A percentile compares a stretch with the other conserved stretches of the same genome.
Evolutionary conservation across 2,329 filamentous ascomycete species (phyloP).

Genomic region (Botrytis squamosa): DNA sequence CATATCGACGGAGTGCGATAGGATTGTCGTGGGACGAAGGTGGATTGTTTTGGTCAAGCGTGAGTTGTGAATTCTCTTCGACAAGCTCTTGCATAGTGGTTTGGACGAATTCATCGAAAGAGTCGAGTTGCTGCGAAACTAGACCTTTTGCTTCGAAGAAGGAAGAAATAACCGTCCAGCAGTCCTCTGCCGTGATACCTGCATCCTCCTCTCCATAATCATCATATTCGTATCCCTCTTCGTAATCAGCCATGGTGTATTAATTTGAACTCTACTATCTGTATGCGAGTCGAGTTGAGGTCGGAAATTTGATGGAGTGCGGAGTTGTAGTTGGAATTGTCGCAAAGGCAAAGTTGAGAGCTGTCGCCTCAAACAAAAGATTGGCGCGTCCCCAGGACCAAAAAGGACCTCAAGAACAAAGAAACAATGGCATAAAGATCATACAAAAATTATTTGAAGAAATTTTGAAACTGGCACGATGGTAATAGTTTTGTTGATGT

Average conservation of each 20-base stretch:
- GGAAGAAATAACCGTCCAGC: slow-evolving; percentile 95
- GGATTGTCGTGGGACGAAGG: slow-evolving; percentile 72
- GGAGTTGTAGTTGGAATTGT: slow-evolving; percentile 8
- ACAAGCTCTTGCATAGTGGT: slow-evolving; percentile 94
- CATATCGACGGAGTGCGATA: slow-evolving; percentile 85
- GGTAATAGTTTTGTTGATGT: neutral
- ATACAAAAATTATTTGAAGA: slow-evolving; percentile 1
- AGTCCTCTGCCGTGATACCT: slow-evolving; percentile 91
- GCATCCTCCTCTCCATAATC: slow-evolving; percentile 66
- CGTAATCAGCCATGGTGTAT: slow-evolving; percentile 39
- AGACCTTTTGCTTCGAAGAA: slow-evolving; percentile 97
- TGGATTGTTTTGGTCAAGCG: slow-evolving; percentile 89
- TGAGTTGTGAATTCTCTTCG: slow-evolving; percentile 85
- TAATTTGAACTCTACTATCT: slow-evolving; percentile 9
- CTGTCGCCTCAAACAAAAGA: slow-evolving; percentile 20
- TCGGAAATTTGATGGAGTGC: neutral
- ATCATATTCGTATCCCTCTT: slow-evolving; percentile 63
- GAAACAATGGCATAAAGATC: slow-evolving; percentile 26
- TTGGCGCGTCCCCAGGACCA: slow-evolving; percentile 23
- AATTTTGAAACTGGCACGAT: neutral
- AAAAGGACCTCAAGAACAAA: slow-evolving; percentile 25
- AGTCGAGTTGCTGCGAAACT: slow-evolving; percentile 96
- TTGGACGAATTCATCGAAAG: slow-evolving; percentile 94
- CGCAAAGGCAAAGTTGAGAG: slow-evolving; percentile 21
- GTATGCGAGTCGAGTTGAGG: neutral